Conservation (phyloP, 805 yeast species). For the Saturnispora saitoi region DNA sequence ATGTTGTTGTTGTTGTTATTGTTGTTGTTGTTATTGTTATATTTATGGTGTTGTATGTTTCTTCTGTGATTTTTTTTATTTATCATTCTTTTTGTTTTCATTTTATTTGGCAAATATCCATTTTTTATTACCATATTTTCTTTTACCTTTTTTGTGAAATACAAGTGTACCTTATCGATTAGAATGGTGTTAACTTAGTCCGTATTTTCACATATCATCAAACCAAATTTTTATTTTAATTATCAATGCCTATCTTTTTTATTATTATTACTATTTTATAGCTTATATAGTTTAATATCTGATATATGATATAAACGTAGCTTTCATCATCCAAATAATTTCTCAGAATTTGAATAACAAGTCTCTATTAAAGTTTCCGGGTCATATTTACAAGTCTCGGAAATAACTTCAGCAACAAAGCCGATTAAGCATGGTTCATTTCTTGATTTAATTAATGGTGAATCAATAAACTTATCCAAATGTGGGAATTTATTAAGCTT, state of each 20-base stretch:
- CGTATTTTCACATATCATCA: neutral
- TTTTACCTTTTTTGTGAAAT: neutral
- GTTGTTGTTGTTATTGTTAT: neutral
- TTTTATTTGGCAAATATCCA: neutral
- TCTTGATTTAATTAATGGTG: slow-evolving; percentile 65
- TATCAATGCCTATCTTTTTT: neutral
- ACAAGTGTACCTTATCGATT: neutral
- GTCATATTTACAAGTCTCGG: slow-evolving; percentile 38
- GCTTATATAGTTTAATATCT: neutral
- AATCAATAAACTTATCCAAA: slow-evolving; percentile 23
- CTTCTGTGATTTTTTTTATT: neutral
- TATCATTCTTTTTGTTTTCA: neutral
- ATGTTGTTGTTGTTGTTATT: neutral
- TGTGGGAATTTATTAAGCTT: slow-evolving; percentile 23
- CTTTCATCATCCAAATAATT: slow-evolving; percentile 31
- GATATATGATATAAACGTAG: neutral
- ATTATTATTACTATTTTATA: neutral
- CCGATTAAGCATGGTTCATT: slow-evolving; percentile 90
- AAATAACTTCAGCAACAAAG: slow-evolving; percentile 63
- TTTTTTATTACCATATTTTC: neutral
- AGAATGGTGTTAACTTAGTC: neutral
- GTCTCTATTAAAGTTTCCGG: slow-evolving; percentile 37
- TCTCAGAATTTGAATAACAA: slow-evolving; percentile 45
- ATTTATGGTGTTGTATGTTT: neutral
- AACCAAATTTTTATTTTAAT: neutral